These are phyloP conservation scores for Cyclotella baltica DNA, from an alignment of 108 stramenopile genomes.

Conservation along the genomic window DNA sequence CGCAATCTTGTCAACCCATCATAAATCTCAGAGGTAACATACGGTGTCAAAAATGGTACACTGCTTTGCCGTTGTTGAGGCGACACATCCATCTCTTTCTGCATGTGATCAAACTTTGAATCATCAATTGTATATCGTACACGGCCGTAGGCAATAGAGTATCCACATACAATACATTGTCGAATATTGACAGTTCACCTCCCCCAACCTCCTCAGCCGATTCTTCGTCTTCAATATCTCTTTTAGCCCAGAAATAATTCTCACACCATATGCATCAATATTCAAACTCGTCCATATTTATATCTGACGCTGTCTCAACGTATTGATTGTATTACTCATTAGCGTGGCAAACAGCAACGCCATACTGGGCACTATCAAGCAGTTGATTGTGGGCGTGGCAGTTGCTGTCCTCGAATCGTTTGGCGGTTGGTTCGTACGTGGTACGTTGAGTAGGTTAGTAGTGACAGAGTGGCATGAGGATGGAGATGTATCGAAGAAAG, in stretches of 20 bases:
- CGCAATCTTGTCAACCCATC: conserved; percentile 52
- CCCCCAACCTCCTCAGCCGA: conserved; percentile 49
- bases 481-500: conserved; percentile 42
- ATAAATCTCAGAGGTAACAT: conserved; percentile 55
- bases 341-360: conserved; percentile 65
- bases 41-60: conserved; percentile 36
- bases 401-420: conserved; percentile 40
- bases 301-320: conserved; percentile 62
- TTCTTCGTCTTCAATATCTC: conserved; percentile 26
- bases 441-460: too few species aligned
- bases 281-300: conserved; percentile 68
- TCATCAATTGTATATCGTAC: conserved; percentile 32
- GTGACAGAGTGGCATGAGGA: conserved; percentile 41
- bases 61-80: conserved; percentile 26
- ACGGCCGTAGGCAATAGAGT: conserved; percentile 38
- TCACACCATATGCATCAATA: conserved; percentile 70
- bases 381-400: conserved; percentile 71
- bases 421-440: conserved; percentile 43
- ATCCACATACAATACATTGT: conserved; percentile 47
- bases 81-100: conserved; percentile 32
- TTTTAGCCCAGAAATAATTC: conserved; percentile 54
- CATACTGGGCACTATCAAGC: conserved; percentile 55
- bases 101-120: conserved; percentile 20
- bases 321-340: conserved; percentile 58
- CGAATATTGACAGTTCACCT: conserved; percentile 44